Conservation (phyloP, 23 red algal species). For the Gracilaria gracilis region DNA sequence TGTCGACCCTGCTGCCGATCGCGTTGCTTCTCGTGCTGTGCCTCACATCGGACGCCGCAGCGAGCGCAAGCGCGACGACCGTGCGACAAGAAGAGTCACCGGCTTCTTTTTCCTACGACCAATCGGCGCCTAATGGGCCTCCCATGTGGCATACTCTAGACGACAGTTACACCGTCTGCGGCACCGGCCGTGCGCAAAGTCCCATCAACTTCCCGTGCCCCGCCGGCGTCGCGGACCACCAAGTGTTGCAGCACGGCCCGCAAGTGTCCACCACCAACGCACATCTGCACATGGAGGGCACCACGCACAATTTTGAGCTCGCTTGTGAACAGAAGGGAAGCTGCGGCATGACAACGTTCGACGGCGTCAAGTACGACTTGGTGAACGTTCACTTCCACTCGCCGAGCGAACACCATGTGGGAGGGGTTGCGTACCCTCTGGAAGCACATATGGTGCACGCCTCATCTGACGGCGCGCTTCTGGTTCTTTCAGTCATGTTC, state of each 20-base stretch:
- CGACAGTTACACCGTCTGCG: background rate
- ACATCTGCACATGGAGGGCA: background rate
- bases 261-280: background rate
- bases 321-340: background rate
- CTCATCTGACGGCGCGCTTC: constrained; percentile 6
- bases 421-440: constrained; percentile 44
- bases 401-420: constrained; percentile 22
- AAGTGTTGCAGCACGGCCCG: background rate
- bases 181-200: background rate
- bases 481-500: constrained; percentile 34
- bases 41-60: no score
- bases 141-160: background rate
- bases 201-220: constrained; percentile 39
- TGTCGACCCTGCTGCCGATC: no score
- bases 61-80: no score
- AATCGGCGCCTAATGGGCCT: background rate
- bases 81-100: background rate
- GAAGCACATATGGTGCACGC: constrained; percentile 66
- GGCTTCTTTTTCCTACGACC: background rate
- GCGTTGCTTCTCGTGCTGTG: no score
- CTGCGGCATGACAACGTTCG: background rate
- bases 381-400: constrained; percentile 63
- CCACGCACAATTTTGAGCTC: constrained; percentile 9
- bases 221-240: no score
- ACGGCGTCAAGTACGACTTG: constrained; percentile 12